Base-by-base conservation (phyloP, 179 eudicot genomes). In the Camellia oleifera region DNA sequence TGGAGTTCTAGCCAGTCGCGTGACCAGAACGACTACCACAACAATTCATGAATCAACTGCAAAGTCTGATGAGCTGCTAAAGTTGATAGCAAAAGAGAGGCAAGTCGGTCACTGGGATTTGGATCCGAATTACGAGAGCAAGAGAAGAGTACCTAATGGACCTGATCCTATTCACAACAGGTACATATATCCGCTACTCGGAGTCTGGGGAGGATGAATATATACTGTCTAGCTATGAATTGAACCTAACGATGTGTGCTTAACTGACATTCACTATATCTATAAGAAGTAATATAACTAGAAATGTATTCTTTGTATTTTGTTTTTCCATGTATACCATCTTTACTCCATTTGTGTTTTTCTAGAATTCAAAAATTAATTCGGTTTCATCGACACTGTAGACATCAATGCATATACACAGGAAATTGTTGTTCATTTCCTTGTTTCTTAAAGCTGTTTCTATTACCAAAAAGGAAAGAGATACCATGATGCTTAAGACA, bases 141-240 rank as follows among this genome's bases (percentile, higher is more conserved):
- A 94, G 87, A 89, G 98, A 83, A 82, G 92, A 87, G 93, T 94
- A 23, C 98, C 98, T 11, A 89, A 81, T 82, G 98, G 95, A 80
- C 92, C 98, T 82, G 94, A 94, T 85, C 97, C 98, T 61, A 89
- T 92, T 82, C 97, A 94, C 81, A 94, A 94, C 94, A 91, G 97
- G 98, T 94, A 86, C 57, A 26, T 50, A 40, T 78, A 4, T 17
- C 44, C 2, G 9, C 58, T 54, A 45, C 69, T 63, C 62, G 54
- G 18, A 45, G 45, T n/a, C 9, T 60, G 32, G 56, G 32, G 32
- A 32, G 32, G 32, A 32, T 32, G 32, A 8, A 60, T 75, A 17
- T 44, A 12, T 75, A 10, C 3, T 44, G 54, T 20, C 65, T 48
- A n/a, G 53, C 44, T 7, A 44, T 4, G 52, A 15, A 20, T 44